Evolutionary conservation across 176 grass and related monocot genomes (phyloP).

Genomic region (Miscanthus lutarioriparius): DNA sequence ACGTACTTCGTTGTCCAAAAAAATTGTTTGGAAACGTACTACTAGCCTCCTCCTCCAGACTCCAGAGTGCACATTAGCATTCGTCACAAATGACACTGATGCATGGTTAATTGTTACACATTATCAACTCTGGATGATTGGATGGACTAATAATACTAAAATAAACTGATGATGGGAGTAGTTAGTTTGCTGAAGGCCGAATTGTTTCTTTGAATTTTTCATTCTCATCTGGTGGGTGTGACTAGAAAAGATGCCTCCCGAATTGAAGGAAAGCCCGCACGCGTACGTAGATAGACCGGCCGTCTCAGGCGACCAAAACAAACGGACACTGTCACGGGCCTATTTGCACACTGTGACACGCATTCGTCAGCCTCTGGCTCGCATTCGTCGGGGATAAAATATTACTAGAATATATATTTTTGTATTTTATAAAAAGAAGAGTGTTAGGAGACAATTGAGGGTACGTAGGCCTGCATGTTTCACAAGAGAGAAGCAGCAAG

Average conservation of each 20-base stretch:
- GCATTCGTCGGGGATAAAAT: no score
- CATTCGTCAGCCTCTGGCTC: no score
- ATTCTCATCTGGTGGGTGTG: background rate
- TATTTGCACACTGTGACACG: no score
- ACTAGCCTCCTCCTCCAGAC: background rate
- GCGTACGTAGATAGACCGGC: background rate
- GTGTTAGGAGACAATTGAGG: no score
- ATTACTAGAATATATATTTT: no score
- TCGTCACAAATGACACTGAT: background rate
- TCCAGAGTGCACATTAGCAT: no score
- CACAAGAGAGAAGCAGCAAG: background rate
- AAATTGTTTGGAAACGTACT: no score
- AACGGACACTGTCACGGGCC: no score
- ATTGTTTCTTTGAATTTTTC: background rate
- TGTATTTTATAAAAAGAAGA: no score
- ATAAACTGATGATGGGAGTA: background rate
- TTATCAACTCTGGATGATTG: background rate
- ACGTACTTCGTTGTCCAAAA: no score
- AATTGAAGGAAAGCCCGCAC: background rate
- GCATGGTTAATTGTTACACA: background rate
- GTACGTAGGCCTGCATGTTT: background rate
- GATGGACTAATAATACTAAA: no score
- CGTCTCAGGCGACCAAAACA: no score
- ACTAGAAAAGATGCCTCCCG: background rate
- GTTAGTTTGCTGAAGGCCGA: background rate